Base-by-base conservation (phyloP, 2,329 filamentous ascomycete genomes). In the Leptographium flavum region DNA sequence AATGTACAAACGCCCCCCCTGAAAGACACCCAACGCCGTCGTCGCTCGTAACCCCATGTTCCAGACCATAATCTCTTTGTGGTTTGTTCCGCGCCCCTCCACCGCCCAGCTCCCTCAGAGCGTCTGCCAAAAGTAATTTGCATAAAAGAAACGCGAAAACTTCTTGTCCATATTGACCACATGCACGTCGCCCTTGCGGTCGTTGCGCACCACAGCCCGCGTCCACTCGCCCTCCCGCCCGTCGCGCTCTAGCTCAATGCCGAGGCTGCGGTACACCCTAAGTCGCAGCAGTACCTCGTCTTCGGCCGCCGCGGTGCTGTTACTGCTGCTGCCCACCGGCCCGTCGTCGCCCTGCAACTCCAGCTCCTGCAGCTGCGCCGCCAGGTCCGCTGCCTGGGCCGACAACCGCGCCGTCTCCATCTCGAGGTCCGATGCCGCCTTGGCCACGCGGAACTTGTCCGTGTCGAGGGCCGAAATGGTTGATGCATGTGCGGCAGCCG, bases 101-200 rank as follows among this genome's bases (percentile, higher is more conserved):
- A n/a, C 31, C 10, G n/a, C 23, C 21, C 15, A 13, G 7, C 37
- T 19, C n/a, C 15, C 8, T 36, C 22, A 43, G 60, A 95, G 70
- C 27, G 80, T 90, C 56, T 87, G 74, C 92, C 92, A 98, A 58
- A 96, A 93, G 61, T 94, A 94, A 56, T 94, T 93, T 21, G 88
- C 86, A 57, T 95, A 94, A 58, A 93, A 95, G 61, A 83, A 90
- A 50, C 81, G 74, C 47, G 85, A 90, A 61, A 94, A 88, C 66
- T 92, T 94, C 55, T 83, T 80, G 56, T 96, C 88, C 60, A 98
- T 80, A 57, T 94, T 94, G 49, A 98, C 81, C 42, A 96, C 85
- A 60, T 94, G 86, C 43, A 96, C 87, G 60, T 96, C 88, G 9
- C 87, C 88, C 67, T 87, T 90, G 52, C 78, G 73, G 49, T 81